A percentile compares a stretch with the other conserved stretches of the same genome.
phyloP scores from a whole-genome alignment of 2,329 filamentous ascomycete genomes.

The Aspergillus calidoustus region DNA sequence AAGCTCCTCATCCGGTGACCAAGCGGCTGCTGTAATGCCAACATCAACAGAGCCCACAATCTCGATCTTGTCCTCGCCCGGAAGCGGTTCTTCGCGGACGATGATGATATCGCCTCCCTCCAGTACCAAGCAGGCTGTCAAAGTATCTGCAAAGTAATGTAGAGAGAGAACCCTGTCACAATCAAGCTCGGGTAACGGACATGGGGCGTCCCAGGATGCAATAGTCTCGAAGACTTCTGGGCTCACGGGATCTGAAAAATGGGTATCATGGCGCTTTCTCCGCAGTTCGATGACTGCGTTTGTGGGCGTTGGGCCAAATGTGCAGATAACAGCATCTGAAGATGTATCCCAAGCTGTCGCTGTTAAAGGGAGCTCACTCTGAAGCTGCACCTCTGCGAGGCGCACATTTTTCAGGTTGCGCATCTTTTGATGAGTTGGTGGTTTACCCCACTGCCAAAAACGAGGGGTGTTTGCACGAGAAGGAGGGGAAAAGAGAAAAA shows the following conservation, averaged over 20 bases:
- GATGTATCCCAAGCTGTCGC: slow-evolving; percentile 85
- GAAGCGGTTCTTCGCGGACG: slow-evolving; percentile 71
- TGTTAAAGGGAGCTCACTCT: slow-evolving; percentile 66
- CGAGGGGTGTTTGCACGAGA: slow-evolving; percentile 20
- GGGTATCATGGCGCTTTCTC: slow-evolving; percentile 47
- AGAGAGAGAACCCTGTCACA: slow-evolving; percentile 78
- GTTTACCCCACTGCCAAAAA: slow-evolving; percentile 45
- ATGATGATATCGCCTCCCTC: slow-evolving; percentile 89
- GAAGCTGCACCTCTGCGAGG: slow-evolving; percentile 67
- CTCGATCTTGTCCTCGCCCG: slow-evolving; percentile 79
- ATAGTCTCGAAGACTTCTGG: slow-evolving; percentile 56
- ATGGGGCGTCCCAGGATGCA: slow-evolving; percentile 87
- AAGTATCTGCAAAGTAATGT: slow-evolving; percentile 82
- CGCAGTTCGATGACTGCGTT: slow-evolving; percentile 75
- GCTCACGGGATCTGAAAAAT: slow-evolving; percentile 47
- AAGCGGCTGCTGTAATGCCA: slow-evolving; percentile 84
- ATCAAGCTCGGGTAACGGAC: slow-evolving; percentile 73
- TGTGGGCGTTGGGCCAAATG: slow-evolving; percentile 76
- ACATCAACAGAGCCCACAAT: slow-evolving; percentile 94
- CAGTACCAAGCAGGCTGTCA: slow-evolving; percentile 79
- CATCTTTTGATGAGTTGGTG: slow-evolving; percentile 60
- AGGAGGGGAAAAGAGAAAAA: slow-evolving; percentile 9
- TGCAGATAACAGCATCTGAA: slow-evolving; percentile 77
- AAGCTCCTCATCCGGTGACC: slow-evolving; percentile 95
- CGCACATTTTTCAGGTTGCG: slow-evolving; percentile 83